Base-by-base conservation (phyloP, 306 rosid genomes). In the Citrullus mucosospermus region DNA sequence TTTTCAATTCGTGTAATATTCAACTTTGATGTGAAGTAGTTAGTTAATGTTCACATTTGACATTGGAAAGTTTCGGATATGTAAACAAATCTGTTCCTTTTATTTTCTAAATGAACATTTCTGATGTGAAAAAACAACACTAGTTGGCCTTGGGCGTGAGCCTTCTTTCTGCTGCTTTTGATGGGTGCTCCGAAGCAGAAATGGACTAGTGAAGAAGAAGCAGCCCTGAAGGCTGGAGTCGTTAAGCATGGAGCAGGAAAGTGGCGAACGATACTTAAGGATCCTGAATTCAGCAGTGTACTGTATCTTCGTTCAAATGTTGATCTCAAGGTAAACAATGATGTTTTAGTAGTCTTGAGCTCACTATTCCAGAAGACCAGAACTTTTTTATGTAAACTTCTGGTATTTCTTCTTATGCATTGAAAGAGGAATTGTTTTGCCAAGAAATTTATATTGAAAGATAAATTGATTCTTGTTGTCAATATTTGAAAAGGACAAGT, bases 131-230 rank as follows among this genome's bases (percentile, higher is more conserved):
- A 28, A 17, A 17, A 30, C 25, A 4, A 2, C 2, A 17, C 9
- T 41, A 59, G 70, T 59, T 59, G 71, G 28, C 69, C 44, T 13
- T 41, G 39, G 80, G 83, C 44, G 41, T 71, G 48, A 69, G 48
- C 65, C 58, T n/a, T 50, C 55, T 82, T 76, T 78, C 53, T 78
- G 81, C 73, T 79, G 74, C 82, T 73, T 71, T 59, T 59, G 39
- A 95, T 91, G 99, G 99, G 99, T 71, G 99, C 97, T 87, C 99
- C 99, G 28, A 95, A 95, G 90, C 98, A 95, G 84, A 95, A 95
- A 81, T 92, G 98, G 99, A 92, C 96, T 0, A 65, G 83, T 30
- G 97, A 92, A 84, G 99, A 95, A 85, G 99, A 95, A 88, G 80
- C 91, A 18, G 99, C 99, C 18, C 91, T 95, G 65, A 95, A 95